Evolutionary conservation across 805 yeast genomes (phyloP).

Genomic region (Ascoidea asiatica): DNA sequence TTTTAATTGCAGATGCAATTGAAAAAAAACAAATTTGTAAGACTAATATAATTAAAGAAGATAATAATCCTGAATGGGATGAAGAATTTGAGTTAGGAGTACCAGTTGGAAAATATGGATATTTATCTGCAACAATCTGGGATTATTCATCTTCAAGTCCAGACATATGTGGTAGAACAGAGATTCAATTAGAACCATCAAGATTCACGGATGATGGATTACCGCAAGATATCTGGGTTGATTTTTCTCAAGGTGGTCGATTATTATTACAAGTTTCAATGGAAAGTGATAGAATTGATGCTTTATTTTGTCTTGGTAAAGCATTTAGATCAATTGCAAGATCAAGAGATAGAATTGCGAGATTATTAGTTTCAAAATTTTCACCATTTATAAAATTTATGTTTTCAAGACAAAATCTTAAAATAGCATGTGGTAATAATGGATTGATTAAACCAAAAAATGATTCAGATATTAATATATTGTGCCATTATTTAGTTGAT

Average conservation of each 20-base stretch:
- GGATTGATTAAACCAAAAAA: conserved; percentile 30
- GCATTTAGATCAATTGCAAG: conserved; percentile 54
- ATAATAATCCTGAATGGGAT: conserved; percentile 70
- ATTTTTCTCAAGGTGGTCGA: conserved; percentile 23
- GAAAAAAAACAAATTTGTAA: conserved; percentile 45
- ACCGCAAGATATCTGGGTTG: conserved; percentile 44
- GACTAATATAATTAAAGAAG: conserved; percentile 50
- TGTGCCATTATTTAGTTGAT: conserved; percentile 60
- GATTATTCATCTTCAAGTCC: conserved; percentile 33
- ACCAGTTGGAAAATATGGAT: conserved; percentile 26
- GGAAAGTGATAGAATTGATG: conserved; percentile 71
- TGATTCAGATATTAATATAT: conserved; percentile 49
- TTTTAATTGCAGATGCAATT: conserved; percentile 45
- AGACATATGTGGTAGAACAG: conserved; percentile 47
- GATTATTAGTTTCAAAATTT: conserved; percentile 62
- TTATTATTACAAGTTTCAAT: conserved; percentile 54
- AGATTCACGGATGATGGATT: conserved; percentile 55
- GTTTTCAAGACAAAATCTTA: conserved; percentile 44
- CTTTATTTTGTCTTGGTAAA: conserved; percentile 68
- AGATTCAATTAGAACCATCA: conserved; percentile 46
- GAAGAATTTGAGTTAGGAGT: conserved; percentile 60
- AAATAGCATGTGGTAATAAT: conserved; percentile 35
- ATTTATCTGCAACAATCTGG: conserved; percentile 57
- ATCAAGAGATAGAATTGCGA: conserved; percentile 52
- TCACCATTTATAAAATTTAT: conserved; percentile 45